Percentiles rank a stretch among this genome's conserved stretches.
Evolutionary conservation across 1,284 basidiomycete genomes (phyloP).

Genomic region (Cryptococcus sp.): DNA sequence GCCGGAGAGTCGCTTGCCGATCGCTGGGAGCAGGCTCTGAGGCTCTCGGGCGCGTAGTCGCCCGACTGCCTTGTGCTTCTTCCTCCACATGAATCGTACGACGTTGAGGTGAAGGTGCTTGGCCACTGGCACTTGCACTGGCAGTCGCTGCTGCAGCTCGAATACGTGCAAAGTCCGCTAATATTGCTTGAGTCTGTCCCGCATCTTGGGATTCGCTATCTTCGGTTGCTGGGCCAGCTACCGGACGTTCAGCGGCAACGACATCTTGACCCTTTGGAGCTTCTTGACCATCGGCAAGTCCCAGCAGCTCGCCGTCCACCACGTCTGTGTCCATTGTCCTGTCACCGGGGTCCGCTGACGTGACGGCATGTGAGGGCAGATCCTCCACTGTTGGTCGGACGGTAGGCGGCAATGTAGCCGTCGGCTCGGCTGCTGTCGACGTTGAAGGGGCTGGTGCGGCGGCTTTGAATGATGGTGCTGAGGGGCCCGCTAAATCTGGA

Average conservation of each 20-base stretch:
- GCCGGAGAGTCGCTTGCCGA: not conserved
- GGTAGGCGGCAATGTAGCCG: not conserved
- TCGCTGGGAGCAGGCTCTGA: not conserved
- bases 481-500: not conserved
- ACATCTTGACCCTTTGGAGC: constrained; percentile 3
- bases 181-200: not conserved
- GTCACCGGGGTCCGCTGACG: not conserved
- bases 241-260: constrained; percentile 4
- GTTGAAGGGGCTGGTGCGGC: not conserved
- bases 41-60: not conserved
- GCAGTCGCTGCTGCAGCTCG: not conserved
- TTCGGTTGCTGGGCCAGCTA: not conserved
- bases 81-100: not conserved
- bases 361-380: not conserved
- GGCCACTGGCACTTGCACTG: not conserved
- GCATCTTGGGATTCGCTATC: constrained; percentile 7
- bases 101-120: not conserved
- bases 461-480: not conserved
- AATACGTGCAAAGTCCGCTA: not conserved
- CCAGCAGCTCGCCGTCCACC: constrained; percentile 3
- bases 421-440: not conserved
- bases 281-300: constrained; percentile 2
- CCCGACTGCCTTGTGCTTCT: not conserved
- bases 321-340: constrained; percentile 9
- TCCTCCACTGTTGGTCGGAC: not conserved